Base-by-base conservation (phyloP, 163 green algal species). In the Trebouxia gelatinosa region DNA sequence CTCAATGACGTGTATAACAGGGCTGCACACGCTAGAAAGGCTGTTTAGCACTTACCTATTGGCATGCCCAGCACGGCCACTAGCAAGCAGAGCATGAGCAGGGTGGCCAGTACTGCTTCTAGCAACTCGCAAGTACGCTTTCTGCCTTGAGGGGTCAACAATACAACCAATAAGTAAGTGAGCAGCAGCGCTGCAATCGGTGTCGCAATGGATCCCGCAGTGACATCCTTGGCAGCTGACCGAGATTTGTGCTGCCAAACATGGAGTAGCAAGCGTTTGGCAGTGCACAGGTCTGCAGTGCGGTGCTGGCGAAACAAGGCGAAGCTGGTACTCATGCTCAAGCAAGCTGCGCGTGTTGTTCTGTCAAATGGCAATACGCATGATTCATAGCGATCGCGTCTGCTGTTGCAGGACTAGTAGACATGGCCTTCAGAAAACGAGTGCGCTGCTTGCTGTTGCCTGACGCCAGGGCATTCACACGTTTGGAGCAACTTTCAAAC, bases 31-130 rank as follows among this genome's bases (percentile, higher is more conserved):
- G 29, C 26, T 51, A 9, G 21, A 40, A 28, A 9, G 31, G n/a
- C 34, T 2, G 16, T 19, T 26, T n/a, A 26, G 21, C 31, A 34
- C 81, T 50, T 54, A 89, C 83, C 83, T 16, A 89, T 67, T 28
- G 84, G 85, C 67, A 89, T 61, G 13, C 81, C 81, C 19, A 89
- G 34, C 35, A 89, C 78, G 28, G 85, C 61, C 11, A 64, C 61
- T 5, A 86, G 48, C 19, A 90, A 46, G 3, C 85, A 34, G 58
- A 70, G 11, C 29, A 90, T 65, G 0, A 90, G 58, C 6, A 83
- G 39, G 31, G 81, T 70, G 3, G 84, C 84, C 31, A 88, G 50
- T 2, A 86, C 38, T 2, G 85, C 83, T 43, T 89, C 81, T 28
- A 82, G 48, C 0, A 74, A 59, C 6, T 83, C 81, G 19, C 86